These are phyloP conservation scores for Laburnicola sp. DNA, from an alignment of 2,329 filamentous ascomycete species.

Conservation along the genomic window DNA sequence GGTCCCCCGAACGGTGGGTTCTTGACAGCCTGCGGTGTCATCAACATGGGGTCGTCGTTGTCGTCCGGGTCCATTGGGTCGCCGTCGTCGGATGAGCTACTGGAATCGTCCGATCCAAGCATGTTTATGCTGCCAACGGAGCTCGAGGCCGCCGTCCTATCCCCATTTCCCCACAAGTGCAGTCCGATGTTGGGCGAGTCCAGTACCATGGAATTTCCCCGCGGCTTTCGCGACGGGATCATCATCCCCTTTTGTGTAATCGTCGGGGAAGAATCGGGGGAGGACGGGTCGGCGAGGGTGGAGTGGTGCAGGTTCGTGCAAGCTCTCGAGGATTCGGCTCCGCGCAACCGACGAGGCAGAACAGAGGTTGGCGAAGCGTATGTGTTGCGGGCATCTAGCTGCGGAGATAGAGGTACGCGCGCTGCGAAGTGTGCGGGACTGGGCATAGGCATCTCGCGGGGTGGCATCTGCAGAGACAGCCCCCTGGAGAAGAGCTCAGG, in stretches of 20 bases:
- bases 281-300: constrained; percentile 83
- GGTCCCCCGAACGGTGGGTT: constrained; percentile 49
- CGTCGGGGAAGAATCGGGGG: constrained; percentile 87
- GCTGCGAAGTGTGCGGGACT: constrained; percentile 58
- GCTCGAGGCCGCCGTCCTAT: constrained; percentile 60
- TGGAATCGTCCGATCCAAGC: constrained; percentile 78
- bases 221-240: constrained; percentile 59
- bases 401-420: constrained; percentile 75
- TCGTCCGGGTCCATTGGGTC: constrained; percentile 55
- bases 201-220: constrained; percentile 47
- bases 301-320: constrained; percentile 96
- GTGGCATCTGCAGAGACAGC: constrained; percentile 71
- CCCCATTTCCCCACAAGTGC: constrained; percentile 65
- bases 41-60: constrained; percentile 71
- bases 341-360: constrained; percentile 83
- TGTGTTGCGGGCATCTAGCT: constrained; percentile 79
- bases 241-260: constrained; percentile 69
- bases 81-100: constrained; percentile 63
- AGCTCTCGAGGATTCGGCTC: constrained; percentile 88
- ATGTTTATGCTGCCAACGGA: constrained; percentile 80
- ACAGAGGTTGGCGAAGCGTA: constrained; percentile 88
- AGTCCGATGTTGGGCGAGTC: constrained; percentile 67
- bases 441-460: constrained; percentile 51
- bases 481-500: constrained; percentile 65
- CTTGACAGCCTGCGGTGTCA: constrained; percentile 76